phyloP scores from a whole-genome alignment of 768 basidiomycete species.

The Lactifluus rugatus region DNA sequence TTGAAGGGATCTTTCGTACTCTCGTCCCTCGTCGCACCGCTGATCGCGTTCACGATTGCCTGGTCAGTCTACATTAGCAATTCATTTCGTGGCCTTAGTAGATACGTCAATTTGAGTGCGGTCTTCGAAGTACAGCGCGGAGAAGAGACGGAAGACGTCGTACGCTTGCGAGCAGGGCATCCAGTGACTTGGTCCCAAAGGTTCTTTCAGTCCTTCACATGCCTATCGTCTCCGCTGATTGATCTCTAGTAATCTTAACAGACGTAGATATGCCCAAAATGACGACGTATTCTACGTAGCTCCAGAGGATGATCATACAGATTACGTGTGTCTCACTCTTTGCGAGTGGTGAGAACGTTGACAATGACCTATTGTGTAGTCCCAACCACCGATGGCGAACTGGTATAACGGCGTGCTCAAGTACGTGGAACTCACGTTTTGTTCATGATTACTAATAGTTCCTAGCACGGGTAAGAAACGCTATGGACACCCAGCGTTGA shows the following conservation, averaged over 20 bases:
- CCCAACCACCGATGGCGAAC: conserved; percentile 93
- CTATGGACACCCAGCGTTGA: conserved; percentile 91
- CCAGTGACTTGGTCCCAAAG: conserved; percentile 86
- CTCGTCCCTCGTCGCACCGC: conserved; percentile 57
- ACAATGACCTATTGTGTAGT: conserved; percentile 35
- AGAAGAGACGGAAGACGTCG: conserved; percentile 73
- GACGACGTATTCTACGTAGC: conserved; percentile 94
- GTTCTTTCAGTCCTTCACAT: conserved; percentile 30
- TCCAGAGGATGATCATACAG: conserved; percentile 85
- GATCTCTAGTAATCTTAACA: conserved; percentile 59
- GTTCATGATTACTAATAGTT: not conserved
- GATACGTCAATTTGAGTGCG: conserved; percentile 76
- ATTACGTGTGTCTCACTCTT: conserved; percentile 50
- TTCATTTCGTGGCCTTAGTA: conserved; percentile 61
- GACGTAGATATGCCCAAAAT: conserved; percentile 82
- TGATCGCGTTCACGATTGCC: conserved; percentile 61
- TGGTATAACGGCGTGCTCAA: conserved; percentile 92
- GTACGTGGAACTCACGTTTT: conserved; percentile 31
- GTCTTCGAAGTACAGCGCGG: conserved; percentile 86
- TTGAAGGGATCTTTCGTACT: conserved; percentile 50
- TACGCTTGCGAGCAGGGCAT: conserved; percentile 67
- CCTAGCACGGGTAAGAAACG: conserved; percentile 84
- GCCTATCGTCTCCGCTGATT: not conserved
- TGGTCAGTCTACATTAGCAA: conserved; percentile 76
- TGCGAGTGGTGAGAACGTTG: not conserved